Conservation (phyloP, 352 stramenopile species). For the Phytophthora sp. region DNA sequence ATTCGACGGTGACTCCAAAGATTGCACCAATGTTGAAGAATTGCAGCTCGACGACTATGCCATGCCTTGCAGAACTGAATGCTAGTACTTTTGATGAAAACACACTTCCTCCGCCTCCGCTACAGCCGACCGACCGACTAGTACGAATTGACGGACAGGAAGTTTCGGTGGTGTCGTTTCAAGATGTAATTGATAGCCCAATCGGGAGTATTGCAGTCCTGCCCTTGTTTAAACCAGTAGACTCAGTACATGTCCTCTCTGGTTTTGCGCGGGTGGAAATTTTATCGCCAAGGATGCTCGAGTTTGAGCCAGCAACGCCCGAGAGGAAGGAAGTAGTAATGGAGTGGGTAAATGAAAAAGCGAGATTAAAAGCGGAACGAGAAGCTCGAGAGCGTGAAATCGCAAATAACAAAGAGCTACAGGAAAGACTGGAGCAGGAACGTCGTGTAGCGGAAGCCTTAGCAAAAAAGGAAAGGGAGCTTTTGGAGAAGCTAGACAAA, state of each 20-base stretch:
- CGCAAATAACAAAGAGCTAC: conserved; percentile 35
- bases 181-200: conserved; percentile 49
- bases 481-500: conserved; percentile 39
- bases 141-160: conserved; percentile 53
- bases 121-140: conserved; percentile 49
- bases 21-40: conserved; percentile 10
- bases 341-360: conserved; percentile 38
- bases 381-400: conserved; percentile 39
- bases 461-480: conserved; percentile 35
- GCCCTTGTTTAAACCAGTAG: conserved; percentile 49
- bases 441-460: conserved; percentile 39
- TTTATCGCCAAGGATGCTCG: conserved; percentile 47
- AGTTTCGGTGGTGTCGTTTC: conserved; percentile 49
- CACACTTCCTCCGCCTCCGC: conserved; percentile 14
- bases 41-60: conserved; percentile 1
- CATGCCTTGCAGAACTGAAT: conserved; percentile 8
- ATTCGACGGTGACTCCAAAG: too few species aligned
- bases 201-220: conserved; percentile 50
- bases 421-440: conserved; percentile 44
- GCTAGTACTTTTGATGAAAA: conserved; percentile 8
- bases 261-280: conserved; percentile 74
- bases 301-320: conserved; percentile 49
- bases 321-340: conserved; percentile 39
- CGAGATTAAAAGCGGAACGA: conserved; percentile 37
- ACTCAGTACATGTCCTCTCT: conserved; percentile 44